Evolutionary conservation across 345 rosid species (phyloP).

Genomic region (thale cress (Arabidopsis thaliana)): TAIR10.1 NC_003070.9:1603001-1603500

Average conservation of each 20-base stretch:
- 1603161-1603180: constrained; percentile 91
- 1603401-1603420: constrained; percentile 76
- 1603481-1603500: constrained; percentile 88
- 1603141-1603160: constrained; percentile 84
- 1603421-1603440: constrained; percentile 59
- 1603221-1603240: constrained; percentile 82
- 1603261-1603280: constrained; percentile 62
- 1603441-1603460: constrained; percentile 55
- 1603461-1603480: constrained; percentile 75
- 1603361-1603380: constrained; percentile 77
- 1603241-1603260: constrained; percentile 75
- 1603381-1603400: constrained; percentile 69
- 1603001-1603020: constrained; percentile 86
- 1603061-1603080: constrained; percentile 70
- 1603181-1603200: constrained; percentile 96
- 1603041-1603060: constrained; percentile 53
- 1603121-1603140: constrained; percentile 46
- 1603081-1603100: constrained; percentile 94
- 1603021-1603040: constrained; percentile 65
- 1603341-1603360: constrained; percentile 55
- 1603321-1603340: constrained; percentile 68
- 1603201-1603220: constrained; percentile 87
- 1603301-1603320: constrained; percentile 54
- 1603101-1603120: constrained; percentile 88
- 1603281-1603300: constrained; percentile 60